Base-by-base conservation (phyloP, 192 early-diverging fungal genomes). In the Backusella parvicylindrica region DNA sequence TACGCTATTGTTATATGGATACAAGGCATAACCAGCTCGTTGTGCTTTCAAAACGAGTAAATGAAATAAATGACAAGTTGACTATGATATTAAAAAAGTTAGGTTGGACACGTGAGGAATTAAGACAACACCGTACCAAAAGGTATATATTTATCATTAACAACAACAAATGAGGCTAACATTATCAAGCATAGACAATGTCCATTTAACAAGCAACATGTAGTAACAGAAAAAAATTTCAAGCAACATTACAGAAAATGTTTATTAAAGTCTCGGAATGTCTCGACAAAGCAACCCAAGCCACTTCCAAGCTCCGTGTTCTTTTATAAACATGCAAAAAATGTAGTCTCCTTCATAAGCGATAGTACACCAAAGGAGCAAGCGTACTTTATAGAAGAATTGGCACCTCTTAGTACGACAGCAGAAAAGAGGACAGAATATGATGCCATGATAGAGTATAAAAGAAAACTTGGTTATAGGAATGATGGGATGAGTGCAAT, bases 291-390 rank as follows among this genome's bases (percentile, higher is more conserved):
- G 15, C 33, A 47, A 26, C 33, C 36, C n/a, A 49, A 53, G 4
- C 9, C 4, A 40, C 15, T 18, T 3, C 72, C 72, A 31, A 73
- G 72, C n/a, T 73, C 72, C 7, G 16, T 73, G 11, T 73, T 73
- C 37, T 73, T 64, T 23, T 73, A 73, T 30, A 13, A 65, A 15
- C 3, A 65, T 0, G 63, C 72, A n/a, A 15, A 38, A 41, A 0
- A 11, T 6, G 63, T 73, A 2, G 36, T 73, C 9, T 73, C 72
- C 6, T 72, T 72, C 36, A 16, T 40, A 23, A 3, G 6, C 0
- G 23, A 35, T 9, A 0, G 13, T 33, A 12, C 23, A 60, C 18
- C 31, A 26, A 36, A 26, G 32, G 9, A 31, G 6, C 32, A 13
- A 3, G 23, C 26, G 11, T 33, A 50, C 18, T 13, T 72, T 53